Evolutionary conservation across 176 grass and related monocot genomes (phyloP), one percentile per base, ranked within the genome.

Genomic region (Phyllostachys edulis): DNA sequence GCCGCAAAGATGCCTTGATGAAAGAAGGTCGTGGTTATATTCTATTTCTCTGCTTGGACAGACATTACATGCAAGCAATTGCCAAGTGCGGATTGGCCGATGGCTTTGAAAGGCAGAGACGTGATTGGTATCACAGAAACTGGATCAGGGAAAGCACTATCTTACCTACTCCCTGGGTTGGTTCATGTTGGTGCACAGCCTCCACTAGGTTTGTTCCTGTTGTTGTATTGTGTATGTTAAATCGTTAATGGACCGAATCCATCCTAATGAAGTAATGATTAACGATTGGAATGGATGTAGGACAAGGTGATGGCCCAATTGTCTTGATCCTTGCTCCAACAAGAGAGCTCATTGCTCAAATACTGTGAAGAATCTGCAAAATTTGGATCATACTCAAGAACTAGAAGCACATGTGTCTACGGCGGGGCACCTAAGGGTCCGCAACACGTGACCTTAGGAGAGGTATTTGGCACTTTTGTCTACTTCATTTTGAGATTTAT

Each of bases 71-170:
- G 79, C 93, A 96, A 90, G 79, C 76, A 4, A 94, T 99, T 81
- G 80, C 80, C 10, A 99, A 90, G 67, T 83, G 80, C 41, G 93
- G 91, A 20, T 99, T 96, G 93, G 96, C 91, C 96, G 4, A 99
- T 99, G 96, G 96, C 96, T 73, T 90, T 99, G 55, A 99, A 94
- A 78, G 96, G 96, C 24, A 93, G 96, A 85, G 96, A 99, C 66
- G 51, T 99, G 71, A 90, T 99, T 74, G 96, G 96, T 37, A 92
- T 99, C 40, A 93, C 96, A n/a, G 89, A 99, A 78, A 99, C 96
- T 63, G 93, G 96, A 39, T 99, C 93, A 55, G 96, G 96, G 84
- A 99, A 99, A 87, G 96, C 93, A 69, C 81, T 96, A 73, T 89
- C 93, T 20, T 96, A 96, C 87, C 56, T 99, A 16, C 85, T 99